These are phyloP conservation scores for Linum tenue DNA, from an alignment of 345 rosid genomes.

Conservation along the genomic window DNA sequence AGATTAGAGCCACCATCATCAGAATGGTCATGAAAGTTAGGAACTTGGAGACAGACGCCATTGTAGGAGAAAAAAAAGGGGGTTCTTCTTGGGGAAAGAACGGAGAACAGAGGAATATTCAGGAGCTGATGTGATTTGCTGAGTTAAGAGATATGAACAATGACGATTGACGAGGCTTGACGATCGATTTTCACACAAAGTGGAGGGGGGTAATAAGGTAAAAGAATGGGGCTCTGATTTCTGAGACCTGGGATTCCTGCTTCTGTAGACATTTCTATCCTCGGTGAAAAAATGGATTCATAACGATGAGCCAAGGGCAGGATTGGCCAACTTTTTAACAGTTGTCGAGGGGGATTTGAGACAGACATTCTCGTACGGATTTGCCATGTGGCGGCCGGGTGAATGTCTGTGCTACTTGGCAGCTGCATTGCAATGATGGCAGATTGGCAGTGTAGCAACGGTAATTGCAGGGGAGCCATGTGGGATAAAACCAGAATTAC, in stretches of 20 bases:
- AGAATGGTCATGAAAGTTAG: neutral
- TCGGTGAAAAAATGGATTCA: too few species aligned
- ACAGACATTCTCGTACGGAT: neutral
- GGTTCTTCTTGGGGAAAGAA: neutral
- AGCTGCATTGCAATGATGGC: neutral
- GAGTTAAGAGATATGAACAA: neutral
- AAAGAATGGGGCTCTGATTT: neutral
- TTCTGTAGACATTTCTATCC: neutral
- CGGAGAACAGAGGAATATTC: neutral
- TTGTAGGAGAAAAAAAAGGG: neutral
- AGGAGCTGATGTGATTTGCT: neutral
- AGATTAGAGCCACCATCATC: neutral
- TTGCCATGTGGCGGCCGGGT: neutral
- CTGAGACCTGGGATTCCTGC: neutral
- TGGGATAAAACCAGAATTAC: neutral
- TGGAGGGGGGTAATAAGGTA: neutral
- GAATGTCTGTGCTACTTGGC: neutral
- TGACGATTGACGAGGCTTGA: too few species aligned
- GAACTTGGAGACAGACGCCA: neutral
- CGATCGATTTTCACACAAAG: neutral
- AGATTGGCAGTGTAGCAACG: neutral
- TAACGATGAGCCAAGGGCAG: too few species aligned
- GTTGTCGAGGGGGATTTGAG: too few species aligned
- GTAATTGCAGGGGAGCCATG: neutral
- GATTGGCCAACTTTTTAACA: too few species aligned